Evolutionary conservation across 2,329 filamentous ascomycete genomes (phyloP).

Genomic region (Claviceps lovelessii): DNA sequence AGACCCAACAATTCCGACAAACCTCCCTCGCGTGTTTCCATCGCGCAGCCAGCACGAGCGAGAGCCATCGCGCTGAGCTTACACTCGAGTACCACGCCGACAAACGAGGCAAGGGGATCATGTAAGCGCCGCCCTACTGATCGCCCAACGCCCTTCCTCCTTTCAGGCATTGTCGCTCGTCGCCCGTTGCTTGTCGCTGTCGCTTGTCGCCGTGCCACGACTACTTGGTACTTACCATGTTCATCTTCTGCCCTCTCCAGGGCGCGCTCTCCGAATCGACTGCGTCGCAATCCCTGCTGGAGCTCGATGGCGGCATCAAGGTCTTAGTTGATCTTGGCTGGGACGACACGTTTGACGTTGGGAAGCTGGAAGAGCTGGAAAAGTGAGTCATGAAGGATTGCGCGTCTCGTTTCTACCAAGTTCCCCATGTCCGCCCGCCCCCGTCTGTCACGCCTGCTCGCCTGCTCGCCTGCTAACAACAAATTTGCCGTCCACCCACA

Average conservation of each 20-base stretch:
- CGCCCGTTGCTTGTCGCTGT: neutral
- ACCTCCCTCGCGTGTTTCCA: neutral
- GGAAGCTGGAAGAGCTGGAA: conserved; percentile 74
- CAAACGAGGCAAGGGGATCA: neutral
- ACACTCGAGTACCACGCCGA: neutral
- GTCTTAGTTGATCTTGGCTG: conserved; percentile 89
- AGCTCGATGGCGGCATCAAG: conserved; percentile 94
- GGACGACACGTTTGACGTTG: conserved; percentile 79
- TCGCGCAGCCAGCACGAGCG: neutral
- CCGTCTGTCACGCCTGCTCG: neutral
- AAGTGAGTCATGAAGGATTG: conserved; percentile 43
- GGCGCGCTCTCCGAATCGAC: conserved; percentile 78
- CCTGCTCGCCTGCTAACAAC: conserved; percentile 9
- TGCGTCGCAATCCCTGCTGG: conserved; percentile 87
- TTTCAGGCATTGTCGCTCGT: neutral
- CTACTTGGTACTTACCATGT: conserved; percentile 50
- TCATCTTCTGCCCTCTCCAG: conserved; percentile 85
- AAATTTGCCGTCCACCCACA: neutral
- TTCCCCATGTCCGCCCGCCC: neutral
- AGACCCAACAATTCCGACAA: neutral
- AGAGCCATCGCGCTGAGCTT: neutral
- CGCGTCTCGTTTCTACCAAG: neutral
- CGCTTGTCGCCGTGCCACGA: neutral
- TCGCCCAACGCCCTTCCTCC: neutral
- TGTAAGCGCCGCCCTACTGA: neutral